These are phyloP conservation scores for Cicer pinnatifidum DNA, from an alignment of 306 rosid species.

Conservation along the genomic window DNA sequence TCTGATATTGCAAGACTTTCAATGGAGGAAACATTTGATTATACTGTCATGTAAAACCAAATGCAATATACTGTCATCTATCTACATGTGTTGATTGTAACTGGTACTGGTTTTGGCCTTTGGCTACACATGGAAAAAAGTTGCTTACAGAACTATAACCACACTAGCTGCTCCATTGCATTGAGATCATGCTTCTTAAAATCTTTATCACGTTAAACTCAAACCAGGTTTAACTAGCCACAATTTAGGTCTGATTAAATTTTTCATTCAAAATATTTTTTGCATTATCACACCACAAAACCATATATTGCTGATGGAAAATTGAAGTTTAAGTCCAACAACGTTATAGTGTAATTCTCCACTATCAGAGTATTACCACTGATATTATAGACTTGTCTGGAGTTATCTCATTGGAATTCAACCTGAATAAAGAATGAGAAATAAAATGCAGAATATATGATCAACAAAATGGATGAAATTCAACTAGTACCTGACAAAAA, in stretches of 20 bases:
- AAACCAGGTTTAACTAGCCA: neutral
- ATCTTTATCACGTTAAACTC: no score
- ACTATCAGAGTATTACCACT: neutral
- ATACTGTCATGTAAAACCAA: no score
- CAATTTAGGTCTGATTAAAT: neutral
- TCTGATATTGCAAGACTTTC: no score
- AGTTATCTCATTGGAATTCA: conserved; percentile 5
- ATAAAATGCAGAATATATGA: neutral
- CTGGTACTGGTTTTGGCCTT: neutral
- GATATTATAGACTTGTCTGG: neutral
- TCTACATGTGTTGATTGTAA: no score
- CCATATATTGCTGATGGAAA: no score
- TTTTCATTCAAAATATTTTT: neutral
- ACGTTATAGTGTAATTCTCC: neutral
- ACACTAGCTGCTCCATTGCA: no score
- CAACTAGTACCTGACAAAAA: neutral
- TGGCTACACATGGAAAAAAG: neutral
- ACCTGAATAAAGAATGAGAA: conserved; percentile 6
- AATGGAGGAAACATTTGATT: no score
- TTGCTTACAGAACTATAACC: no score
- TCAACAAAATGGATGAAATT: neutral
- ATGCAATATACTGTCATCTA: no score
- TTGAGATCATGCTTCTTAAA: no score
- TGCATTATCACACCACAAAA: neutral
- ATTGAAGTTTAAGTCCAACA: neutral